These are phyloP conservation scores for Miscanthus lutarioriparius DNA, from an alignment of 176 grass and related monocot species.

Conservation along the genomic window DNA sequence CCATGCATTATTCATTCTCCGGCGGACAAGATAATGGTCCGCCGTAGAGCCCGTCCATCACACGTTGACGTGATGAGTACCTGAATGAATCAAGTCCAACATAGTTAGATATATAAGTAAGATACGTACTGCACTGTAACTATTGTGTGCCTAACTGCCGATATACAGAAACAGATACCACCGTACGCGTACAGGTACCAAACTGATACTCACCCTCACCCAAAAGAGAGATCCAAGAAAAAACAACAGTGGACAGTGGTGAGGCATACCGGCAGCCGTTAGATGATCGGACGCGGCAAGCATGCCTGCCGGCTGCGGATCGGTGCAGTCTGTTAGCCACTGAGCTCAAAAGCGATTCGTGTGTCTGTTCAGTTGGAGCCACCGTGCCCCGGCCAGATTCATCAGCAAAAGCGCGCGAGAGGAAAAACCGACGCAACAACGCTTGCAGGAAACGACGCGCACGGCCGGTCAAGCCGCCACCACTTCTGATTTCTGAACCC, in stretches of 20 bases:
- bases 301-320: neutral
- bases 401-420: neutral
- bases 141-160: neutral
- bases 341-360: neutral
- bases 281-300: neutral
- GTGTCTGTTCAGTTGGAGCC: neutral
- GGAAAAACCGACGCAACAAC: neutral
- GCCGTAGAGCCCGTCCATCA: too few species aligned
- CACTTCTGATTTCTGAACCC: neutral
- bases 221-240: neutral
- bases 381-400: neutral
- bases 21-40: neutral
- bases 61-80: neutral
- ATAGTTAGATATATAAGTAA: neutral
- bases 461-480: conserved; percentile 22
- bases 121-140: neutral
- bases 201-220: neutral
- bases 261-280: neutral
- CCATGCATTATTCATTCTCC: neutral
- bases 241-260: too few species aligned
- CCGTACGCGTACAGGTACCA: neutral
- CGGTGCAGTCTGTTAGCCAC: too few species aligned
- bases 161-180: neutral
- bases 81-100: neutral
- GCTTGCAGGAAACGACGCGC: neutral